phyloP scores from a whole-genome alignment of 345 rosid species.

The Camelina neglecta region DNA sequence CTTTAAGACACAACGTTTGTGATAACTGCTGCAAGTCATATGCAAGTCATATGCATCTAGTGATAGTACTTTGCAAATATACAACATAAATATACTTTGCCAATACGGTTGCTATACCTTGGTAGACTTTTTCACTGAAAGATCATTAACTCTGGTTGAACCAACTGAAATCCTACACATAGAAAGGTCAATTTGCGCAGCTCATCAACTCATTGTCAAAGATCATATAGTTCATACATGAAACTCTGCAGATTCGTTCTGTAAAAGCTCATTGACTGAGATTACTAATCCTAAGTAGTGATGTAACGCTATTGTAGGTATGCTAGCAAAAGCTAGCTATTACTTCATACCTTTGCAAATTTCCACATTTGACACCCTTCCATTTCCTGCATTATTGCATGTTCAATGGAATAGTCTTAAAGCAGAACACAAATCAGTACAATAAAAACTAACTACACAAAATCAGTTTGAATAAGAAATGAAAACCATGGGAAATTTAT shows the following conservation, averaged over 20 bases:
- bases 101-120: slow-evolving; percentile 46
- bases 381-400: slow-evolving; percentile 43
- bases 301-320: slow-evolving; percentile 3
- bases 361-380: slow-evolving; percentile 37
- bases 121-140: slow-evolving; percentile 49
- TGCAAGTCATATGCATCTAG: slow-evolving; percentile 8
- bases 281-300: slow-evolving; percentile 16
- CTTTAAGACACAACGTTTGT: slow-evolving; percentile 6
- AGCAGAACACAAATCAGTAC: slow-evolving; percentile 16
- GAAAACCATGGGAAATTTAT: slow-evolving; percentile 1
- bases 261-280: slow-evolving; percentile 14
- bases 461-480: slow-evolving; percentile 4
- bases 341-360: slow-evolving; percentile 40
- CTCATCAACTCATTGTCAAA: slow-evolving; percentile 20
- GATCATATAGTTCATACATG: slow-evolving; percentile 10
- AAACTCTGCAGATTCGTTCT: background rate
- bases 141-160: slow-evolving; percentile 47
- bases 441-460: slow-evolving; percentile 18
- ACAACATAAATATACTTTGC: slow-evolving; percentile 11
- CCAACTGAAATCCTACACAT: slow-evolving; percentile 53
- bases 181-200: slow-evolving; percentile 21
- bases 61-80: slow-evolving; percentile 15
- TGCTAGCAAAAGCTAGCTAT: background rate
- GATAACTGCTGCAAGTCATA: slow-evolving; percentile 7
- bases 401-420: slow-evolving; percentile 1